phyloP scores from a whole-genome alignment of 306 rosid genomes.

The Lotus japonicus region DNA sequence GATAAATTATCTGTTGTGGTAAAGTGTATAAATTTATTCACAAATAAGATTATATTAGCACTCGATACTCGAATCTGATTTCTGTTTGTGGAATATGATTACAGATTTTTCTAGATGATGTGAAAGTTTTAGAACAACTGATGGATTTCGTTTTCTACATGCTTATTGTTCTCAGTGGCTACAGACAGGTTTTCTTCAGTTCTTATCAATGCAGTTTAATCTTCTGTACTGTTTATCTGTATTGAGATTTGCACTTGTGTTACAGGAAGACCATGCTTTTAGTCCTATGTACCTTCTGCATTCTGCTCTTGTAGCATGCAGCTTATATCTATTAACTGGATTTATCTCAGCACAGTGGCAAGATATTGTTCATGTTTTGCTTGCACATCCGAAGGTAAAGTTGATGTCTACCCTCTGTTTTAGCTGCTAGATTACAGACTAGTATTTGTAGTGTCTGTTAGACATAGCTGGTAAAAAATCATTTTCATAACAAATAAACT shows the following conservation, averaged over 20 bases:
- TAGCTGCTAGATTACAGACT: constrained; percentile 3
- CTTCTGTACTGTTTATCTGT: constrained; percentile 20
- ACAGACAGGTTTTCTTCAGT: constrained; percentile 61
- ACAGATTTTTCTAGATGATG: constrained; percentile 83
- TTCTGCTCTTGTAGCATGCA: constrained; percentile 74
- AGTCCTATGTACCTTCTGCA: constrained; percentile 48
- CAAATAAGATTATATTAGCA: not conserved
- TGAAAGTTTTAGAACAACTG: constrained; percentile 75
- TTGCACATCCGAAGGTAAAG: constrained; percentile 87
- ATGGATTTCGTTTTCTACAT: constrained; percentile 79
- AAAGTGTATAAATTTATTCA: not conserved
- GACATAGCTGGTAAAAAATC: not conserved
- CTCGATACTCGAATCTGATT: constrained; percentile 25
- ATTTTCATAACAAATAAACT: constrained; percentile 9
- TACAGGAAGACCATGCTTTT: constrained; percentile 60
- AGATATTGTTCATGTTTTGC: constrained; percentile 78
- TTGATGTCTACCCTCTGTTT: constrained; percentile 5
- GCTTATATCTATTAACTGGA: constrained; percentile 63
- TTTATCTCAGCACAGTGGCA: constrained; percentile 76
- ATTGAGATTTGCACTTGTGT: constrained; percentile 29
- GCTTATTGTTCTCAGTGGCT: constrained; percentile 59
- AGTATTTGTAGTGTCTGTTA: constrained; percentile 4
- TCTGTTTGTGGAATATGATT: constrained; percentile 29
- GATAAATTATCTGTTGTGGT: not conserved
- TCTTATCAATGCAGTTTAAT: constrained; percentile 20